Conservation (phyloP, 2,329 filamentous ascomycete species). For the Ceratocystis harringtonii region DNA sequence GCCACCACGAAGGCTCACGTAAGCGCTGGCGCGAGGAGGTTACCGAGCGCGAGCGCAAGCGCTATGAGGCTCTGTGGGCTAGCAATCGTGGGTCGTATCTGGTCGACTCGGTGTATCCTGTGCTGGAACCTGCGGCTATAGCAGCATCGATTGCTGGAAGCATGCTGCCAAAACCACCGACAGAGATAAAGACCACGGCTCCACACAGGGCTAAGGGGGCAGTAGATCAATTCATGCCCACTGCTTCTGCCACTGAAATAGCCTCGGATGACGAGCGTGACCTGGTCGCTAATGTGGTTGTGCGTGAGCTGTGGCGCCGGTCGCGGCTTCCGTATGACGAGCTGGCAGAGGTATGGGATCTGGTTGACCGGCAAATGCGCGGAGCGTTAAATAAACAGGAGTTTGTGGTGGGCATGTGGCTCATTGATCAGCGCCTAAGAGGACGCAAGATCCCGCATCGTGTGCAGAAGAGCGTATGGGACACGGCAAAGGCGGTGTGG, state of each 20-base stretch:
- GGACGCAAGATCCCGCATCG: constrained; percentile 60
- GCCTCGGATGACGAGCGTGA: constrained; percentile 26
- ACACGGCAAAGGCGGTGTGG: constrained; percentile 41
- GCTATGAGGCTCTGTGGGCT: constrained; percentile 75
- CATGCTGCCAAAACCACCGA: neutral
- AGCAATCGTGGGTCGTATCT: constrained; percentile 54
- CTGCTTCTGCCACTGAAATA: constrained; percentile 7
- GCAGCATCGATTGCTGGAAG: neutral
- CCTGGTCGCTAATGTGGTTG: constrained; percentile 51
- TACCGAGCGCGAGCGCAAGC: constrained; percentile 55
- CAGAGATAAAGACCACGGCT: neutral
- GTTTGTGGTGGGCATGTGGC: constrained; percentile 72
- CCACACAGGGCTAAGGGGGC: neutral
- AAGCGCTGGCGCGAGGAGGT: constrained; percentile 65
- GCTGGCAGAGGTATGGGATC: constrained; percentile 60
- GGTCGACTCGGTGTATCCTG: constrained; percentile 14
- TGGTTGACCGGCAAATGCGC: constrained; percentile 45
- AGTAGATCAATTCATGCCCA: neutral
- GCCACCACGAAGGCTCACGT: constrained; percentile 61
- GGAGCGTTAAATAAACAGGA: constrained; percentile 50
- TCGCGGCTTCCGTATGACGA: constrained; percentile 53
- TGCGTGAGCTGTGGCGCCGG: constrained; percentile 59
- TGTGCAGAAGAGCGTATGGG: constrained; percentile 63
- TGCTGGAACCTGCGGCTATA: constrained; percentile 6
- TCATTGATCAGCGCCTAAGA: constrained; percentile 66